Evolutionary conservation across 208 protist species (phyloP), one percentile per base, ranked within the genome.

Genomic region (Kentomonas sorsogonicus): DNA sequence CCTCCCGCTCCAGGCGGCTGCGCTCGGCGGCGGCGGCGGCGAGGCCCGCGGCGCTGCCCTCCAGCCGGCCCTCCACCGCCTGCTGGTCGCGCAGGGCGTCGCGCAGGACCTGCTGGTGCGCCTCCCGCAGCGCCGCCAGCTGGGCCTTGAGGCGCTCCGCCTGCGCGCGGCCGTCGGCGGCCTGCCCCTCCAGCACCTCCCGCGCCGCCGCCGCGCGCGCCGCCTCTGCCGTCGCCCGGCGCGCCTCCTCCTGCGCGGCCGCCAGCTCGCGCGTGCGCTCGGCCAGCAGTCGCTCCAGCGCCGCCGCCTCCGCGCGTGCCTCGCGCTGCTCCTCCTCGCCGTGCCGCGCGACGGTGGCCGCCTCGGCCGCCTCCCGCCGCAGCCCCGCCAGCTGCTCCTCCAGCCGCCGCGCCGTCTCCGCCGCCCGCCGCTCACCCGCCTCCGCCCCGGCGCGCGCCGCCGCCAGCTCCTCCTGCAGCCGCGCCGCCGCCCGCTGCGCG

Each of bases 311-410:
- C 23, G 70, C 74, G 0, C 70, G 72, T 27, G 84, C 67, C 60
- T 89, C 79, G 2, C 81, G 81, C 51, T 81, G 56, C 67, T 87
- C 81, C 16, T 74, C 81, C 53, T 86, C 85, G 58, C 34, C 53
- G 61, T 80, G 65, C 27, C 66, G 60, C 44, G 66, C 38, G 54
- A 79, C 73, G 50, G 63, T 63, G 1, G 44, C 27, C 5, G 62
- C 56, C 38, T 90, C 79, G 18, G 85, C 72, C 26, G 69, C 72
- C 56, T 87, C 79, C 23, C 71, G 62, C 3, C 53, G 68, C 11
- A 77, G 53, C 18, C 69, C 67, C 45, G 80, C 73, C 43, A 71
- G 53, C 38, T 70, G 65, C 63, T 77, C 74, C 45, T 82, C 77
- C 33, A 66, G 26, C 15, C 46, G 45, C 0, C n/a, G 33, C 6